These are phyloP conservation scores for Plasmodium berghei DNA, from an alignment of 169 alveolate genomes.

Conservation along the genomic window DNA sequence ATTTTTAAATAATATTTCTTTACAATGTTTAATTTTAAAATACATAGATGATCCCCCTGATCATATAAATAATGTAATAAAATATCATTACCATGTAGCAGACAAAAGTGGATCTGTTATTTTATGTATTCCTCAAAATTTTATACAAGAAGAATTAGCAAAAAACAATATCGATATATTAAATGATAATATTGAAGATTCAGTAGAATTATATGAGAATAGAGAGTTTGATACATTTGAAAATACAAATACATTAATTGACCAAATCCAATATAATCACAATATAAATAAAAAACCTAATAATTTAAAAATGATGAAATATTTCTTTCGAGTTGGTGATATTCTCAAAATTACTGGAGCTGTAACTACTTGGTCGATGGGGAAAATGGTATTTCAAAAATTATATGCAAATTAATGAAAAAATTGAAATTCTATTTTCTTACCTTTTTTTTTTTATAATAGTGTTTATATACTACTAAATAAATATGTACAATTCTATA, in stretches of 20 bases:
- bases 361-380: constrained; percentile 86
- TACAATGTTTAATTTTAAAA: constrained; percentile 82
- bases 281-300: constrained; percentile 79
- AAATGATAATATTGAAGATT: constrained; percentile 52
- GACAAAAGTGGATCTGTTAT: constrained; percentile 82
- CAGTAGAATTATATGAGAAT: constrained; percentile 75
- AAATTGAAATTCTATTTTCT: background rate
- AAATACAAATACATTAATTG: constrained; percentile 38
- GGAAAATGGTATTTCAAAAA: constrained; percentile 81
- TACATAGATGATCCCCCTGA: constrained; percentile 86
- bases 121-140: constrained; percentile 82
- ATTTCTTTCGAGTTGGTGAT: constrained; percentile 84
- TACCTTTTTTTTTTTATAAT: background rate
- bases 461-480: no score
- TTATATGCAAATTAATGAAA: constrained; percentile 19
- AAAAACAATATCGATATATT: constrained; percentile 39
- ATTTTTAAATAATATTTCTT: constrained; percentile 75
- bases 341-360: constrained; percentile 79
- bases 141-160: constrained; percentile 77
- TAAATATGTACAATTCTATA: no score
- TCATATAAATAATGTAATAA: constrained; percentile 78
- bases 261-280: constrained; percentile 58
- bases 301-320: constrained; percentile 78
- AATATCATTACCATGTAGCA: constrained; percentile 83
- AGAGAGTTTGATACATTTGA: constrained; percentile 60